Evolutionary conservation across 768 basidiomycete species (phyloP).

Genomic region (Dentipellis sp.): DNA sequence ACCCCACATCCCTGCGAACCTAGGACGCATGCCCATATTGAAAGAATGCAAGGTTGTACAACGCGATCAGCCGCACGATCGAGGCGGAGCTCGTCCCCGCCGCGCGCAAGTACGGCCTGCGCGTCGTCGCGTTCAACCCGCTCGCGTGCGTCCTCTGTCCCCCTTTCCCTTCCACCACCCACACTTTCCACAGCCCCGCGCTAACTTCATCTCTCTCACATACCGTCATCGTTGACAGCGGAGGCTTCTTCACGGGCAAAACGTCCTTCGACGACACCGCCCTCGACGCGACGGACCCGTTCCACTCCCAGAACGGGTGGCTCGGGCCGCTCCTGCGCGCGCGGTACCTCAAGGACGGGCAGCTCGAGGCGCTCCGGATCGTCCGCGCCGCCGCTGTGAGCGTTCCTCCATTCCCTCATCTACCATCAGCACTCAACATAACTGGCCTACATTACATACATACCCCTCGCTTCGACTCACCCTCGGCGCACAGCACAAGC

Average conservation of each 20-base stretch:
- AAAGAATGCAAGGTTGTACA: slow-evolving; percentile 30
- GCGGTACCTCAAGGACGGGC: slow-evolving; percentile 33
- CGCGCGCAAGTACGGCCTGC: slow-evolving; percentile 46
- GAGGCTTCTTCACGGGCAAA: slow-evolving; percentile 51
- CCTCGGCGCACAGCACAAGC: slow-evolving; percentile 25
- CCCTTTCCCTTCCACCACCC: not conserved
- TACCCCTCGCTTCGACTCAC: not conserved
- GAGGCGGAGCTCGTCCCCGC: slow-evolving; percentile 46
- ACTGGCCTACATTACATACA: too few species aligned
- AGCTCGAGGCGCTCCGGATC: slow-evolving; percentile 33
- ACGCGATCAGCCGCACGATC: slow-evolving; percentile 37
- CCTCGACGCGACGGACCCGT: slow-evolving; percentile 30
- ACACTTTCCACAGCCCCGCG: too few species aligned
- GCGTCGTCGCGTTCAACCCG: slow-evolving; percentile 49
- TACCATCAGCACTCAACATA: not conserved
- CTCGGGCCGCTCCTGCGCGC: slow-evolving; percentile 38
- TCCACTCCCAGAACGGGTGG: slow-evolving; percentile 24
- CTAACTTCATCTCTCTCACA: not conserved
- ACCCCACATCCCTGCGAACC: too few species aligned
- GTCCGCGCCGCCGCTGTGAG: slow-evolving; percentile 33
- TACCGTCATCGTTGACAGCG: slow-evolving; percentile 21
- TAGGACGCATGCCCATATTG: too few species aligned
- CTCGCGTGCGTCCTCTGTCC: slow-evolving; percentile 29
- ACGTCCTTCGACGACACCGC: slow-evolving; percentile 26
- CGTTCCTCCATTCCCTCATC: not conserved